A percentile compares a stretch with the other conserved stretches of the same genome.
phyloP scores from a whole-genome alignment of 768 basidiomycete species.

The Xanthoconium purpureum region DNA sequence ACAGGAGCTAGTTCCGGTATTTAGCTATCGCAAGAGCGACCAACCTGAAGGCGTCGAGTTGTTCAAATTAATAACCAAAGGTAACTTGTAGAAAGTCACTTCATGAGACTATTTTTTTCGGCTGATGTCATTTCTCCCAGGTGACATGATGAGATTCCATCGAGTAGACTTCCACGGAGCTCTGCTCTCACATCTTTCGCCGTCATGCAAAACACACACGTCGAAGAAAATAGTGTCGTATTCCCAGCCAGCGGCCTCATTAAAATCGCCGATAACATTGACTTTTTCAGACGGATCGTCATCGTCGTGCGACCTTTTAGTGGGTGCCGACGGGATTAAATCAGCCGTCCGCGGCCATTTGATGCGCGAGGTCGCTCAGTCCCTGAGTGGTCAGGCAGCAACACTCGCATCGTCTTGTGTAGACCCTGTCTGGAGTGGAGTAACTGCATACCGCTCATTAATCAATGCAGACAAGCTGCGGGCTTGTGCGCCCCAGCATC shows the following conservation, averaged over 20 bases:
- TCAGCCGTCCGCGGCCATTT: constrained; percentile 44
- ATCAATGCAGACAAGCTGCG: constrained; percentile 50
- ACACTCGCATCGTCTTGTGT: constrained; percentile 41
- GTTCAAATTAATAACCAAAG: constrained; percentile 53
- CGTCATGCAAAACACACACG: constrained; percentile 45
- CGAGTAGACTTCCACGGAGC: constrained; percentile 65
- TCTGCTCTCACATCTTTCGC: constrained; percentile 48
- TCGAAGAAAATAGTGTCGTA: constrained; percentile 61
- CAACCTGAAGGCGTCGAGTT: constrained; percentile 52
- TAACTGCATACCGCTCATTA: constrained; percentile 56
- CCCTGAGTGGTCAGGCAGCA: constrained; percentile 40
- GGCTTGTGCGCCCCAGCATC: constrained; percentile 45
- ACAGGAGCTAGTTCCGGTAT: constrained; percentile 42
- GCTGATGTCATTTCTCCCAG: constrained; percentile 29
- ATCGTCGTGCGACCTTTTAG: constrained; percentile 59
- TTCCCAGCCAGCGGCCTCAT: constrained; percentile 40
- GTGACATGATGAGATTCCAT: constrained; percentile 53
- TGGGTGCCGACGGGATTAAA: constrained; percentile 70
- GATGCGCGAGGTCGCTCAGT: constrained; percentile 30
- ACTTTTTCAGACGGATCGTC: constrained; percentile 60
- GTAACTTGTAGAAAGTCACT: constrained; percentile 30
- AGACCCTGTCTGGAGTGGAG: constrained; percentile 59
- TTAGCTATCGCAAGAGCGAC: constrained; percentile 62
- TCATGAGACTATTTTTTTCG: background rate
- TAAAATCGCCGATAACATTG: constrained; percentile 38